Evolutionary conservation across 2,329 filamentous ascomycete species (phyloP).

Genomic region (Diaporthe humulicola): DNA sequence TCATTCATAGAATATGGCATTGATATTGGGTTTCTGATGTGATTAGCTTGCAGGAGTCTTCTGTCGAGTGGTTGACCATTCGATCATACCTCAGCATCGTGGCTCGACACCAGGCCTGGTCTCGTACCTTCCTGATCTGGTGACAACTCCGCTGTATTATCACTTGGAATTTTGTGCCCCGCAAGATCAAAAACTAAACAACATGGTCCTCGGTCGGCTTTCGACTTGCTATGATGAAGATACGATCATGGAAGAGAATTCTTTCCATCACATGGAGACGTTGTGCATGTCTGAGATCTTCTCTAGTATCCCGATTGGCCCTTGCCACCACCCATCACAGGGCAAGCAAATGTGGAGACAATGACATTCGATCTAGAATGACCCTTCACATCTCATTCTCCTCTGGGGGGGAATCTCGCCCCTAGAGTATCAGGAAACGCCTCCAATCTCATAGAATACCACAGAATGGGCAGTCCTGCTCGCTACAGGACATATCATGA

Average conservation of each 20-base stretch:
- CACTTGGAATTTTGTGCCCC: neutral
- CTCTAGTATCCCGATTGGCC: neutral
- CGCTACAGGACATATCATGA: neutral
- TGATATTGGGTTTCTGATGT: neutral
- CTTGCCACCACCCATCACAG: neutral
- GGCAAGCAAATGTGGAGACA: no score
- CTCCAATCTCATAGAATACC: no score
- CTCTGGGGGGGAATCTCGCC: no score
- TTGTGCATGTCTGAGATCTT: neutral
- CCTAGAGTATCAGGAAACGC: no score
- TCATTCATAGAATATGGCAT: neutral
- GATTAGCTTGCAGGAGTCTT: slow-evolving; percentile 12
- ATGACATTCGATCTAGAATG: no score
- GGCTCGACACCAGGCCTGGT: neutral
- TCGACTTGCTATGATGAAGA: no score
- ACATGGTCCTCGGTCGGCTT: neutral
- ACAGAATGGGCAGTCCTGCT: no score
- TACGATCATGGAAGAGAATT: no score
- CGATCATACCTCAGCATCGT: slow-evolving; percentile 10
- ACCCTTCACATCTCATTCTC: no score
- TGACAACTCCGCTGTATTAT: neutral
- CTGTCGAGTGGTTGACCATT: neutral
- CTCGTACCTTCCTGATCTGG: slow-evolving; percentile 23
- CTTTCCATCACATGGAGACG: neutral
- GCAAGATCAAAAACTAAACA: neutral